A percentile compares a stretch with the other conserved stretches of the same genome.
Conservation (phyloP, 2,329 filamentous ascomycete genomes). For the Massarina eburnea region DNA sequence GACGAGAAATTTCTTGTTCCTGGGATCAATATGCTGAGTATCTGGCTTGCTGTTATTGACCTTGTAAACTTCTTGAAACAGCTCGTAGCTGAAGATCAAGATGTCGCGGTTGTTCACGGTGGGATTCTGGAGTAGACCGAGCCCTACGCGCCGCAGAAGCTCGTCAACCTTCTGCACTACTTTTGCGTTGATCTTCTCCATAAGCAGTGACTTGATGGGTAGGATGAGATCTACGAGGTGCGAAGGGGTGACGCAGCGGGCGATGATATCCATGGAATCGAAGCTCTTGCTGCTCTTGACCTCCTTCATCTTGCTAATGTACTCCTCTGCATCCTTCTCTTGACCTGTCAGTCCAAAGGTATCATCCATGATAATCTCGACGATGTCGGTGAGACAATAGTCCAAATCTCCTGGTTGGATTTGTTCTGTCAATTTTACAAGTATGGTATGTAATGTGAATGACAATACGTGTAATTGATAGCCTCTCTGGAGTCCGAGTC, state of each 20-base stretch:
- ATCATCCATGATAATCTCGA: constrained; percentile 92
- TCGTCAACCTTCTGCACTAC: constrained; percentile 90
- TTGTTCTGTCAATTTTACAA: constrained; percentile 72
- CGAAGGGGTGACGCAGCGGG: constrained; percentile 75
- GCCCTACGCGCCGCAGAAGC: constrained; percentile 77
- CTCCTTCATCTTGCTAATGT: constrained; percentile 94
- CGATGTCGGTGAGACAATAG: constrained; percentile 77
- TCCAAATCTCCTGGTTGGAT: constrained; percentile 83
- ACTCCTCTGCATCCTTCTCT: constrained; percentile 96
- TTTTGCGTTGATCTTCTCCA: constrained; percentile 80
- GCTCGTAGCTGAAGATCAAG: constrained; percentile 91
- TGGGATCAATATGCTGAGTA: constrained; percentile 35
- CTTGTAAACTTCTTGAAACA: constrained; percentile 83
- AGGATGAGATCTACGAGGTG: constrained; percentile 74
- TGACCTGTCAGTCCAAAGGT: constrained; percentile 90
- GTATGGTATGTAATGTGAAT: constrained; percentile 89
- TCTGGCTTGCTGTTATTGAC: constrained; percentile 52
- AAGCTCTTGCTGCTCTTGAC: constrained; percentile 98
- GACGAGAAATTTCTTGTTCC: constrained; percentile 72
- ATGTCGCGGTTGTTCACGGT: constrained; percentile 77
- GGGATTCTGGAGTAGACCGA: constrained; percentile 80
- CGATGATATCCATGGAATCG: constrained; percentile 92
- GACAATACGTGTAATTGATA: constrained; percentile 95
- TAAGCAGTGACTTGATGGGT: constrained; percentile 76
- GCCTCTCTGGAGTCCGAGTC: constrained; percentile 77